phyloP scores from a whole-genome alignment of 1,284 basidiomycete genomes.

The Marasmius fiardii region DNA sequence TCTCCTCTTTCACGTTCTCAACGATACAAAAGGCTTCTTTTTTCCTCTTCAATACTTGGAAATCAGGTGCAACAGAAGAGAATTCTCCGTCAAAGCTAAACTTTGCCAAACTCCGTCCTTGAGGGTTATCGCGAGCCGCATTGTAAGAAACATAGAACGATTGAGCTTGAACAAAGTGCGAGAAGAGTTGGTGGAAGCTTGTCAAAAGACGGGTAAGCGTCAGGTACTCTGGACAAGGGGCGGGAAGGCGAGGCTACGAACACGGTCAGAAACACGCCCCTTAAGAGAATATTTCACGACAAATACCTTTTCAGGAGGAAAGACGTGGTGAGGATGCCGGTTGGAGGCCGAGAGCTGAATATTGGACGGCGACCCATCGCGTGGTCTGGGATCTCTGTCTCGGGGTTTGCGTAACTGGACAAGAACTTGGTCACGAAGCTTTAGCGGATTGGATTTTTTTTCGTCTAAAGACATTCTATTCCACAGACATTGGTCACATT shows the following conservation, averaged over 20 bases:
- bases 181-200: conserved; percentile 33
- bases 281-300: conserved; percentile 10
- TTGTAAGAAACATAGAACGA: conserved; percentile 31
- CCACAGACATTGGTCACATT: conserved; percentile 12
- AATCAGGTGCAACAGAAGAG: conserved; percentile 42
- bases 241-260: conserved; percentile 9
- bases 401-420: not conserved
- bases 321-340: not conserved
- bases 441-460: not conserved
- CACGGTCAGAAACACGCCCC: conserved; percentile 4
- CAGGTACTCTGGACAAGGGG: conserved; percentile 37
- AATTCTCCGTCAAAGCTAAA: conserved; percentile 57
- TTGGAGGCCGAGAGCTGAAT: not conserved
- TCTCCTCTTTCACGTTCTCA: conserved; percentile 30
- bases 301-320: conserved; percentile 15
- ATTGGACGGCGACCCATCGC: not conserved
- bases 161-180: conserved; percentile 39
- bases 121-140: not conserved
- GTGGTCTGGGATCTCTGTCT: not conserved
- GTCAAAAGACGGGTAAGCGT: conserved; percentile 31
- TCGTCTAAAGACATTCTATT: conserved; percentile 1
- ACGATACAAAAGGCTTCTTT: conserved; percentile 27
- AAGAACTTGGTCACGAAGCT: conserved; percentile 4
- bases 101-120: conserved; percentile 7
- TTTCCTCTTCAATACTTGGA: conserved; percentile 29